phyloP scores from a whole-genome alignment of 208 protist species.

The Wallacemonas sp. region DNA sequence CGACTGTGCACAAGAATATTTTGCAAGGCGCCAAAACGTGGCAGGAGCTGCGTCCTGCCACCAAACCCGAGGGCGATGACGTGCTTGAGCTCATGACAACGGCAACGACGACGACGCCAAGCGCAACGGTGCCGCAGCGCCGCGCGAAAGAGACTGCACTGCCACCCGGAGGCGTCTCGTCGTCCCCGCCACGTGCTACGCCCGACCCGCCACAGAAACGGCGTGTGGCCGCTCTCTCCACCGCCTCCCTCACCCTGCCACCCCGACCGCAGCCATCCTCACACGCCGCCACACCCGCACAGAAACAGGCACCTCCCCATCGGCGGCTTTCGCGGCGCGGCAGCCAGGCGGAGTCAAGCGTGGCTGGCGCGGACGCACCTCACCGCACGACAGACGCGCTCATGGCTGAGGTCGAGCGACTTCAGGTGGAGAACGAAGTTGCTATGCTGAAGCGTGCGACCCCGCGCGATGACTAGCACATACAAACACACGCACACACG shows the following conservation, averaged over 20 bases:
- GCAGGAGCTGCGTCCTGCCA: not conserved
- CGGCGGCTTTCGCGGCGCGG: slow-evolving; percentile 10
- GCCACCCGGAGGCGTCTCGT: too few relatives aligned
- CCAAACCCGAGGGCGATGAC: not conserved
- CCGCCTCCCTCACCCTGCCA: slow-evolving; percentile 15
- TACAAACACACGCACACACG: too few relatives aligned
- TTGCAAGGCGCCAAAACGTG: slow-evolving; percentile 31
- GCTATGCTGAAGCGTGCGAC: slow-evolving; percentile 42
- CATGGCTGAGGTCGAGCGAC: slow-evolving; percentile 40
- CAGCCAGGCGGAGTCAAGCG: not conserved
- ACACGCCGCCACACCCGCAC: slow-evolving; percentile 1
- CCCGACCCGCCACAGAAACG: not conserved
- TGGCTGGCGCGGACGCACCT: not conserved
- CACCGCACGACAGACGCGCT: slow-evolving; percentile 17
- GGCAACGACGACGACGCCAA: slow-evolving; percentile 36
- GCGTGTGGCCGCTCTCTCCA: not conserved
- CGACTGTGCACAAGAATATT: slow-evolving; percentile 17
- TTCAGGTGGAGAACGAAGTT: slow-evolving; percentile 59
- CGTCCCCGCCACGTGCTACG: slow-evolving; percentile 1
- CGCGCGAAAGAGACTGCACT: too few relatives aligned
- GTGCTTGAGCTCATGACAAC: slow-evolving; percentile 41
- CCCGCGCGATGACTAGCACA: slow-evolving; percentile 14
- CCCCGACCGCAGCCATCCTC: slow-evolving; percentile 10
- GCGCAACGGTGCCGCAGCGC: not conserved
- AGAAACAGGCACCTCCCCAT: not conserved